phyloP scores from a whole-genome alignment of 768 basidiomycete species.

The Tricholoma sp. region DNA sequence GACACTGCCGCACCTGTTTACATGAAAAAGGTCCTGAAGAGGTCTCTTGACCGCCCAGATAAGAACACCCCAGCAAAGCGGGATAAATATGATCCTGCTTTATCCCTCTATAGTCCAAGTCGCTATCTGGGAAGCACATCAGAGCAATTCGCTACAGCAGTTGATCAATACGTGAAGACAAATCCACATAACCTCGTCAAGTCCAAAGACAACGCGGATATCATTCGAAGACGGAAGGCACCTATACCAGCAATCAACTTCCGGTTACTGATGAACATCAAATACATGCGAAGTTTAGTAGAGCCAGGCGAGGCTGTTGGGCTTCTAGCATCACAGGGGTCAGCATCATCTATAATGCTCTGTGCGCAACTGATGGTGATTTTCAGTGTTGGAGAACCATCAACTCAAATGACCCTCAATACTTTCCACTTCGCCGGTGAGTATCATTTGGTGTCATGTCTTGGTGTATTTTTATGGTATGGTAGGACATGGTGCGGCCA shows the following conservation, averaged over 20 bases:
- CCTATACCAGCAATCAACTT: slow-evolving; percentile 56
- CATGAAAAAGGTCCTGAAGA: slow-evolving; percentile 90
- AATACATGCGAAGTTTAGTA: slow-evolving; percentile 89
- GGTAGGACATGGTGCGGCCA: slow-evolving; percentile 94
- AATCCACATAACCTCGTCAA: slow-evolving; percentile 54
- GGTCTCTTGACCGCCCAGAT: slow-evolving; percentile 40
- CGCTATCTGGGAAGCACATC: slow-evolving; percentile 86
- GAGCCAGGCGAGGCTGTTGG: slow-evolving; percentile 99
- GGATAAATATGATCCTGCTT: slow-evolving; percentile 62
- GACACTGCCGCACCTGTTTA: slow-evolving; percentile 62
- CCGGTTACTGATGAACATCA: slow-evolving; percentile 79
- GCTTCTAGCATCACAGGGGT: slow-evolving; percentile 93
- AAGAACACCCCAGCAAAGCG: slow-evolving; percentile 43
- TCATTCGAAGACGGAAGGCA: slow-evolving; percentile 39
- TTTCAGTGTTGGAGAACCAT: slow-evolving; percentile 93
- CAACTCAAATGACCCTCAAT: slow-evolving; percentile 99
- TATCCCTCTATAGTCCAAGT: slow-evolving; percentile 74
- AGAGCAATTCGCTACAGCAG: slow-evolving; percentile 79
- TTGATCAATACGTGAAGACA: slow-evolving; percentile 72
- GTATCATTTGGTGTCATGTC: slow-evolving; percentile 14
- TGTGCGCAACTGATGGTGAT: neutral
- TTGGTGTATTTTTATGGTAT: slow-evolving; percentile 2
- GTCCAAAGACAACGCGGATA: slow-evolving; percentile 28
- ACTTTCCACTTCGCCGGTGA: slow-evolving; percentile 98
- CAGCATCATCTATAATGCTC: neutral